A percentile compares a stretch with the other conserved stretches of the same genome.
Conservation (phyloP, 345 rosid species). For the Mercurialis annua region DNA sequence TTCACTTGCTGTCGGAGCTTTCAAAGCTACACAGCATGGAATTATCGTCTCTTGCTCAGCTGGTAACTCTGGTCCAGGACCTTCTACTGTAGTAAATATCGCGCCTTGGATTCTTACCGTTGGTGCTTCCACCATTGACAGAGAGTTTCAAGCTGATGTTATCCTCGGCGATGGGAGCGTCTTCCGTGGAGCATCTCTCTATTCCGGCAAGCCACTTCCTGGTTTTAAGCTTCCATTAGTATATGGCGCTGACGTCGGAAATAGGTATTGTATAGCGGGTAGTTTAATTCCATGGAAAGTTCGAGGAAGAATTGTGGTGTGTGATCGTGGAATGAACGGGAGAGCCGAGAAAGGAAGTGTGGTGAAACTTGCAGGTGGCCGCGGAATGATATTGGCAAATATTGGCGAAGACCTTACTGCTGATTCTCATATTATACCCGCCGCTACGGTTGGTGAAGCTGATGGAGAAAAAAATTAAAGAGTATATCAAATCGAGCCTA, state of each 20-base stretch:
- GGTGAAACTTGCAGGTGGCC: constrained; percentile 30
- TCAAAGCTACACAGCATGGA: constrained; percentile 60
- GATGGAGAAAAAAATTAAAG: constrained; percentile 17
- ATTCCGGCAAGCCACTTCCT: constrained; percentile 49
- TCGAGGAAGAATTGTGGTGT: constrained; percentile 29
- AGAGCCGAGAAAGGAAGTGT: constrained; percentile 32
- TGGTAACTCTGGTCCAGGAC: constrained; percentile 85
- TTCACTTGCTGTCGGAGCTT: constrained; percentile 83
- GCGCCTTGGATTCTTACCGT: constrained; percentile 94
- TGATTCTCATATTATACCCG: constrained; percentile 33
- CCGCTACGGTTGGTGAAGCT: constrained; percentile 27
- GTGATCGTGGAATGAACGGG: constrained; percentile 31
- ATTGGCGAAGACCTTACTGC: constrained; percentile 32
- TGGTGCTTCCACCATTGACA: constrained; percentile 80
- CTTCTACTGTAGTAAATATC: constrained; percentile 64
- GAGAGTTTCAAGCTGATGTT: constrained; percentile 83
- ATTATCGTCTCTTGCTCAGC: constrained; percentile 84
- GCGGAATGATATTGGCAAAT: constrained; percentile 33
- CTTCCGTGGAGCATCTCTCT: constrained; percentile 61
- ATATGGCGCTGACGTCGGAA: constrained; percentile 62
- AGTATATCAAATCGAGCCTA: constrained; percentile 17
- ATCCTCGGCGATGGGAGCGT: constrained; percentile 58
- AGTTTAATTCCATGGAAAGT: constrained; percentile 16
- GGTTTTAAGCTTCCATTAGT: constrained; percentile 48
- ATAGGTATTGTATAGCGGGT: constrained; percentile 31